Evolutionary conservation across 495 filamentous ascomycete genomes (phyloP).

Genomic region (Neurospora hispaniola): DNA sequence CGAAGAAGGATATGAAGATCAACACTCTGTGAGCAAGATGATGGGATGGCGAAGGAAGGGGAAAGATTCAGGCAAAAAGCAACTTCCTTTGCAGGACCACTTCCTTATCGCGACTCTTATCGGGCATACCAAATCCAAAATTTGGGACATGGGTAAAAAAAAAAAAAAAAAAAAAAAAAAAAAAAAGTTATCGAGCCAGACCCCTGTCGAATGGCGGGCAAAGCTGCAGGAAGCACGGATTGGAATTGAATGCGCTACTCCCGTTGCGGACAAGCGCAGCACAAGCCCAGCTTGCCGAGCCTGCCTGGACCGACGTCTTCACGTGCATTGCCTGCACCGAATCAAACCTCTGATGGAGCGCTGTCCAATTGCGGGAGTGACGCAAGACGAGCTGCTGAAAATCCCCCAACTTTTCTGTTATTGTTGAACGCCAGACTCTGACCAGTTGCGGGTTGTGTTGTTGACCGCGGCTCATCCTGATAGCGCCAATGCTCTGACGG

Average conservation of each 20-base stretch:
- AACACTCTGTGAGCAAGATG: background rate
- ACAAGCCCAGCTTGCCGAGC: background rate
- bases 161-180: slow-evolving; percentile 30
- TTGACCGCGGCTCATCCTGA: background rate
- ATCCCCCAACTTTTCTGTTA: background rate
- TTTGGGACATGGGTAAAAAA: slow-evolving; percentile 13
- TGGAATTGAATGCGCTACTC: slow-evolving; percentile 7
- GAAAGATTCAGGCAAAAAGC: background rate
- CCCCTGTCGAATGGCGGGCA: slow-evolving; percentile 11
- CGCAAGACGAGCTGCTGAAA: background rate
- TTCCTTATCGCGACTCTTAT: background rate
- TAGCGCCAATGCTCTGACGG: background rate
- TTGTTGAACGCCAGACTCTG: background rate
- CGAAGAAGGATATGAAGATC: background rate
- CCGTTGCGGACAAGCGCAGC: background rate
- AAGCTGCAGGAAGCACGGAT: slow-evolving; percentile 3
- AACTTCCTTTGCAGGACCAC: background rate
- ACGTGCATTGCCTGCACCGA: background rate
- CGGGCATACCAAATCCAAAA: background rate
- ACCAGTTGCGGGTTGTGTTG: background rate
- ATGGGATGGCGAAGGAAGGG: background rate
- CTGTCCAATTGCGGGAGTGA: background rate
- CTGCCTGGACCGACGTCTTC: background rate
- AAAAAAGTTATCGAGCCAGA: slow-evolving; percentile 25
- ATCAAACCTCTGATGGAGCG: background rate